A percentile compares a stretch with the other conserved stretches of the same genome.
Conservation (phyloP, 768 basidiomycete species). For the Pulveroboletus sp. region DNA sequence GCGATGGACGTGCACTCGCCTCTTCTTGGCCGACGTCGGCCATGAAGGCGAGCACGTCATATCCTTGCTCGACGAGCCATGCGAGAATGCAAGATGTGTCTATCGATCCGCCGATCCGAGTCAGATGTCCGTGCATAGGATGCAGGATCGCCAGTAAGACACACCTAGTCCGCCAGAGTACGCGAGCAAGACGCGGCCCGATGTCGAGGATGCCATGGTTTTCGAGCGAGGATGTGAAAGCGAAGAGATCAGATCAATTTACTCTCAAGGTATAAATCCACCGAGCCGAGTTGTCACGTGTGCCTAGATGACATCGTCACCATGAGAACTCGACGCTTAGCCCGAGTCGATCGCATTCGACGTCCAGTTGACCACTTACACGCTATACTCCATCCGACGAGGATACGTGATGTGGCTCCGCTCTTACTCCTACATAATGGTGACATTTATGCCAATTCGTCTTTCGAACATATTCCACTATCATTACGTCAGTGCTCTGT, state of each 20-base stretch:
- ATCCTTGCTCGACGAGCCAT: conserved; percentile 97
- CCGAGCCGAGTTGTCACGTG: background rate
- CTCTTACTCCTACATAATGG: too few species aligned
- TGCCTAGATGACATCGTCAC: background rate
- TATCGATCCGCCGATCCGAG: conserved; percentile 13
- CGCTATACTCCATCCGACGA: too few species aligned
- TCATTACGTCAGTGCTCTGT: too few species aligned
- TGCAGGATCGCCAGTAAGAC: conserved; percentile 28
- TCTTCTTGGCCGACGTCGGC: conserved; percentile 93
- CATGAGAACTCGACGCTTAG: background rate
- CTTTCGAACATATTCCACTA: too few species aligned
- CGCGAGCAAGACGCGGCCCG: conserved; percentile 89
- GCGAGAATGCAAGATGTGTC: conserved; percentile 99
- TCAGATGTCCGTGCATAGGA: background rate
- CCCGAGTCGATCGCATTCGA: background rate
- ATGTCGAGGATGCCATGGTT: conserved; percentile 32
- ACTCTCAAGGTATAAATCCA: background rate
- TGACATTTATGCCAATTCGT: too few species aligned
- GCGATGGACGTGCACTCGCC: conserved; percentile 34
- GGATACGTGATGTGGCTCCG: too few species aligned
- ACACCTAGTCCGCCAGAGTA: conserved; percentile 97
- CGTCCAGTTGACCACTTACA: too few species aligned
- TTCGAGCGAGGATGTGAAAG: background rate
- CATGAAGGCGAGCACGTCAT: conserved; percentile 97
- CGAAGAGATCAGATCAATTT: background rate